Base-by-base conservation (phyloP, 805 yeast genomes). In the Zygosaccharomyces kombuchaensis region DNA sequence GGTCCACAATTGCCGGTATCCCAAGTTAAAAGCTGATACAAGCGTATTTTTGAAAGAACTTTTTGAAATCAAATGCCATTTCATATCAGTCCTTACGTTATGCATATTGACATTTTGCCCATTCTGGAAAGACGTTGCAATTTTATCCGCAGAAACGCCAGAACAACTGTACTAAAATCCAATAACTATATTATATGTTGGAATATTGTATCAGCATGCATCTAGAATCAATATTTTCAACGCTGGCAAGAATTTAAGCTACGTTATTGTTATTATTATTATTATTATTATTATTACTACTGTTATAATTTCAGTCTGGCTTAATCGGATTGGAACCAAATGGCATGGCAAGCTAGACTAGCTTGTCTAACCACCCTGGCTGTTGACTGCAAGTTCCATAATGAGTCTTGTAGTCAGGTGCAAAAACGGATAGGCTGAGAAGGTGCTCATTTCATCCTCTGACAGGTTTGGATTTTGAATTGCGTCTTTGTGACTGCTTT, bases 311-410 rank as follows among this genome's bases (percentile, higher is more conserved):
- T 29, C n/a, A 13, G n/a, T 7, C 32, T 29, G 5, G 32, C 32
- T 3, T 10, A 3, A 10, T 12, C 7, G 39, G 19, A 22, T 31
- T 31, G 3, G 21, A 19, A 19, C 21, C 5, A 19, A 4, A 19
- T 19, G 21, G 5, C 6, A 35, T n/a, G n/a, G n/a, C n/a, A n/a
- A n/a, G n/a, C n/a, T n/a, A n/a, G n/a, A n/a, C n/a, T n/a, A 35
- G 16, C 21, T 13, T 5, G 13, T 23, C 47, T 45, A 69, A 9
- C 65, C 67, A 13, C 70, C 67, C 50, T 88, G 96, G 59, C 91
- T 81, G 62, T 91, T 93, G 13, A 93, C 98, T 1, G 99, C 99
- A 54, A 91, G 74, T 66, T 91, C 98, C 96, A 91, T 89, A 51
- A 91, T 91, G 53, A 91, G 75, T 59, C 89, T 73, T 2, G 98